A percentile compares a stretch with the other conserved stretches of the same genome.
These are phyloP conservation scores for Fusarium sp. DNA, from an alignment of 2,329 filamentous ascomycete species.

Conservation along the genomic window DNA sequence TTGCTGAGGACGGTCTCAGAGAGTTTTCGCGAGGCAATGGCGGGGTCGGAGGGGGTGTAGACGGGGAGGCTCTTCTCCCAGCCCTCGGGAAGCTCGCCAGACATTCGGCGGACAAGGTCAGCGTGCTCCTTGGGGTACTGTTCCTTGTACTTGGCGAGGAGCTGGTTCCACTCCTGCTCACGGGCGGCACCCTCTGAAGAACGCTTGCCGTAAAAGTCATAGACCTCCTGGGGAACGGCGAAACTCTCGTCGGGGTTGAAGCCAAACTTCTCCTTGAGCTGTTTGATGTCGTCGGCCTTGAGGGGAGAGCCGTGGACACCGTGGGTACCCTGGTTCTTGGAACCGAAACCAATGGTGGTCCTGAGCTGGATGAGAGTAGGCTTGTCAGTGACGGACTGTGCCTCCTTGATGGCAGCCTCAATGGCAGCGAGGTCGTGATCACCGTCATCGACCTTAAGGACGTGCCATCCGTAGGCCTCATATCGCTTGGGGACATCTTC, in stretches of 20 bases:
- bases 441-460: slow-evolving; percentile 85
- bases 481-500: slow-evolving; percentile 97
- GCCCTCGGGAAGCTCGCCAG: slow-evolving; percentile 88
- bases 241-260: slow-evolving; percentile 97
- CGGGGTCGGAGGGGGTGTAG: slow-evolving; percentile 87
- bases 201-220: slow-evolving; percentile 90
- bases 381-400: slow-evolving; percentile 93
- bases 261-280: slow-evolving; percentile 94
- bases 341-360: slow-evolving; percentile 98
- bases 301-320: slow-evolving; percentile 96
- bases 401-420: slow-evolving; percentile 87
- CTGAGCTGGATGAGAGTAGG: slow-evolving; percentile 96
- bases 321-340: slow-evolving; percentile 90
- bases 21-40: slow-evolving; percentile 93
- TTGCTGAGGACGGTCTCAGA: slow-evolving; percentile 94
- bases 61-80: slow-evolving; percentile 95
- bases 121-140: slow-evolving; percentile 83
- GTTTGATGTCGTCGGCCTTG: slow-evolving; percentile 93
- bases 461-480: slow-evolving; percentile 97
- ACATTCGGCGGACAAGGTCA: slow-evolving; percentile 85
- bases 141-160: slow-evolving; percentile 86
- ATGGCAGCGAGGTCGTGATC: slow-evolving; percentile 90
- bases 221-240: slow-evolving; percentile 92
- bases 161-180: slow-evolving; percentile 95
- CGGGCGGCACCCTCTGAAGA: slow-evolving; percentile 86